phyloP scores from a whole-genome alignment of 2,329 filamentous ascomycete genomes.

The Emergomyces pasteurianus region DNA sequence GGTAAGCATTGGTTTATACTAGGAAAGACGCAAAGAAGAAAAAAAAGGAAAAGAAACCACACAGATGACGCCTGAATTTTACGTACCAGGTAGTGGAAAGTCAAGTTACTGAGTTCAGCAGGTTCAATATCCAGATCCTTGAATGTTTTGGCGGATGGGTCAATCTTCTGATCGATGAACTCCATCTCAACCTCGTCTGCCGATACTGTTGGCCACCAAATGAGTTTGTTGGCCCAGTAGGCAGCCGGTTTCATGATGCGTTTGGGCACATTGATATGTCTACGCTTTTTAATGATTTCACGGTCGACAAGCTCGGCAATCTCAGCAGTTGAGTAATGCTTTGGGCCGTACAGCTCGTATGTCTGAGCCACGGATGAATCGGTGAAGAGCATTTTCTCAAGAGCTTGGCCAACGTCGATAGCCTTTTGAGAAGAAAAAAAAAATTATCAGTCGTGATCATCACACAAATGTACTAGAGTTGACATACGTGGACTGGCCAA shows the following conservation, averaged over 20 bases:
- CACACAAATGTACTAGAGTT: background rate
- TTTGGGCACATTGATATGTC: conserved; percentile 87
- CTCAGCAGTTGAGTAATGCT: conserved; percentile 78
- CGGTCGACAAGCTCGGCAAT: conserved; percentile 79
- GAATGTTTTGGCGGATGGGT: conserved; percentile 86
- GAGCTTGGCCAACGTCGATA: conserved; percentile 77
- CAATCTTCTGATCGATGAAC: conserved; percentile 85
- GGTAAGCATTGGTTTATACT: background rate
- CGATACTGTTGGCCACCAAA: conserved; percentile 83
- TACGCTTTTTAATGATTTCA: conserved; percentile 81
- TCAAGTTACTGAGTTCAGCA: conserved; percentile 71
- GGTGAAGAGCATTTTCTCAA: conserved; percentile 83
- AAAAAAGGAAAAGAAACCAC: background rate
- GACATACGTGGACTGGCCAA: conserved; percentile 73
- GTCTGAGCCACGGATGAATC: conserved; percentile 84
- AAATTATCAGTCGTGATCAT: background rate
- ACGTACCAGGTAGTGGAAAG: conserved; percentile 86
- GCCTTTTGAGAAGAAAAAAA: conserved; percentile 40
- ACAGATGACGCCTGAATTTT: background rate
- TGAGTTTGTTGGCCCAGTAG: conserved; percentile 59
- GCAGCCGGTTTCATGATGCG: conserved; percentile 62
- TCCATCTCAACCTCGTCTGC: conserved; percentile 82
- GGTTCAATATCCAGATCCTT: conserved; percentile 85
- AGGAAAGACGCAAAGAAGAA: no score
- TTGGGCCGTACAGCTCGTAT: conserved; percentile 87